Conservation (phyloP, 2,329 filamentous ascomycete species). For the Zarea fungicola region DNA sequence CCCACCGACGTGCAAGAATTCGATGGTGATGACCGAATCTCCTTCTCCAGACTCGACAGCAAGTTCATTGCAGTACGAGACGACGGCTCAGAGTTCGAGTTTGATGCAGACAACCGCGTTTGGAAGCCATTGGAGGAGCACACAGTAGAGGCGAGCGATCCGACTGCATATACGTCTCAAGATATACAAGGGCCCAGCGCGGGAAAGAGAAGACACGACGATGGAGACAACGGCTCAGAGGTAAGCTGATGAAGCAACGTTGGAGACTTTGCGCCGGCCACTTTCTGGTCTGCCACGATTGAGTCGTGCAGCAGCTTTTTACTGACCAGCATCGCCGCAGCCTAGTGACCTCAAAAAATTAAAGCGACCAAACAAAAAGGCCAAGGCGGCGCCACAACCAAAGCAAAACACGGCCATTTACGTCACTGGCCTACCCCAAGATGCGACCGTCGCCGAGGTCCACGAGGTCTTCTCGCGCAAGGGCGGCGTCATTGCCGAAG, state of each 20-base stretch:
- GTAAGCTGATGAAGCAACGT: conserved; percentile 29
- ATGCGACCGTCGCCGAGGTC: conserved; percentile 76
- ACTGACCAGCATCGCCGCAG: background rate
- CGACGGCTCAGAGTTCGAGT: conserved; percentile 81
- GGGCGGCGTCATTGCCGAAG: conserved; percentile 87
- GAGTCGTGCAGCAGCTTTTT: too few relatives aligned
- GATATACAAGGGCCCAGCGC: background rate
- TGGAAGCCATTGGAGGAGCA: conserved; percentile 66
- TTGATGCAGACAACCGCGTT: conserved; percentile 61
- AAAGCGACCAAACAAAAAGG: conserved; percentile 39
- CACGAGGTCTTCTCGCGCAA: conserved; percentile 75
- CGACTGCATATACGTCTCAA: background rate
- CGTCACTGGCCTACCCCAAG: conserved; percentile 78
- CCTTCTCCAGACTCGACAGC: conserved; percentile 75
- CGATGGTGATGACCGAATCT: conserved; percentile 73
- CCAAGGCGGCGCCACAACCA: conserved; percentile 44
- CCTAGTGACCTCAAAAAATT: conserved; percentile 13
- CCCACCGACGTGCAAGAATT: conserved; percentile 63
- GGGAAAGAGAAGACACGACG: conserved; percentile 39
- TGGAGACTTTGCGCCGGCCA: background rate
- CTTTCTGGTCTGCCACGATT: too few relatives aligned
- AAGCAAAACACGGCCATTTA: conserved; percentile 85
- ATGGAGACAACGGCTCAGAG: conserved; percentile 34
- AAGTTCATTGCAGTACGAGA: conserved; percentile 82
- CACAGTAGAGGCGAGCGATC: conserved; percentile 29